Base-by-base conservation (phyloP, 805 yeast species). In the Metschnikowia anglica region DNA sequence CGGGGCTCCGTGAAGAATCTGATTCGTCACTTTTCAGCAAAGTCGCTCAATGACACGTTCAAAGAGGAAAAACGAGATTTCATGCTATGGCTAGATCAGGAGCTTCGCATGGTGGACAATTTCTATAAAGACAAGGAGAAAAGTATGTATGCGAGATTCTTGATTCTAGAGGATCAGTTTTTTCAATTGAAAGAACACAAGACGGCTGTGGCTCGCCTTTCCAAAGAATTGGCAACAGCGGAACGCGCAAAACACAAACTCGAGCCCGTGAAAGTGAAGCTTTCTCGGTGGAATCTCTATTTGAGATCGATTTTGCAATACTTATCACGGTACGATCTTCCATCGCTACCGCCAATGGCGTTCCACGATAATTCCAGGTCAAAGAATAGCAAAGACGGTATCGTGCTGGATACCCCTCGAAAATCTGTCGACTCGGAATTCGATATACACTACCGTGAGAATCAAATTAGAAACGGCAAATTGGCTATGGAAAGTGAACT, bases 121-220 rank as follows among this genome's bases (percentile, higher is more conserved):
- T 88, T 88, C 55, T 88, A 76, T 59, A 67, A 59, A 33, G 78
- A 73, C 23, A 79, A 74, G 50, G 95, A 86, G 53, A 67, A 70
- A 21, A 83, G 77, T 18, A 79, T 77, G 1, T 70, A 79, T 33
- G 78, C 77, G 43, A 68, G 91, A 44, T 83, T 75, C 51, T 60
- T 80, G 10, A 55, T 82, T 3, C 56, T 88, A 17, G 85, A 84
- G 56, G 85, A 79, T 51, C 96, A 88, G 60, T 58, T 88, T 33
- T 74, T 73, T 43, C 83, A 81, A 52, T 58, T 85, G 42, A 70
- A 77, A 34, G 83, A 81, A 33, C 86, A 81, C 44, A 71, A 31
- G 24, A 20, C 39, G n/a, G 44, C 47, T 16, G 23, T 39, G 23
- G 28, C 42, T 6, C 36, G 29, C 5, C 13, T 21, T 13, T 20